A percentile compares a stretch with the other conserved stretches of the same genome.
Conservation (phyloP, 257 asterid species). For the Nicotiana tabacum region DNA sequence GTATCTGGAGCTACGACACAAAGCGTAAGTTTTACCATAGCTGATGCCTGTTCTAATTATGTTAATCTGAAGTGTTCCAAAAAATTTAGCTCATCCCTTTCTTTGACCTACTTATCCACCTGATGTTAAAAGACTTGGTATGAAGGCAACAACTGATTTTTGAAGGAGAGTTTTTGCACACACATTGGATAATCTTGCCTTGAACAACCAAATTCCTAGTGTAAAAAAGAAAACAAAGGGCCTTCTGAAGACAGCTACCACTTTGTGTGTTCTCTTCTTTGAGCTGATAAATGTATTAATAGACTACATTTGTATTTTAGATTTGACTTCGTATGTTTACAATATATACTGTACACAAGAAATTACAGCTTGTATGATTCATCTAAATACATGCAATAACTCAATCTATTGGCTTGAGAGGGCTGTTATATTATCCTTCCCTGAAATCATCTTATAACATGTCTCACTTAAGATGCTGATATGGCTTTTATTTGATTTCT, state of each 20-base stretch:
- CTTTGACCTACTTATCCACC: neutral
- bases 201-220: neutral
- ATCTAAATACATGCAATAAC: neutral
- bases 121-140: neutral
- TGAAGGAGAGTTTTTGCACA: neutral
- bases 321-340: neutral
- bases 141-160: neutral
- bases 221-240: neutral
- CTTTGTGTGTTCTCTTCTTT: neutral
- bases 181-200: neutral
- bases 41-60: neutral
- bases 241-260: neutral
- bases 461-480: constrained; percentile 8
- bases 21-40: constrained; percentile 57
- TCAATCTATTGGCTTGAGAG: neutral
- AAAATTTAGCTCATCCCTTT: neutral
- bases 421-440: neutral
- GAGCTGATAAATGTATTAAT: neutral
- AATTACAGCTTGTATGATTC: neutral
- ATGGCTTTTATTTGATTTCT: neutral
- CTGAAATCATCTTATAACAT: neutral
- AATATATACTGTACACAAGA: neutral
- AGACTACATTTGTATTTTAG: neutral
- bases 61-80: neutral
- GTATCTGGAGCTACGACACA: constrained; percentile 65